Percentiles rank a stretch among this genome's conserved stretches.
These are phyloP conservation scores for Aquanectria penicillioides DNA, from an alignment of 2,329 filamentous ascomycete genomes.

Conservation along the genomic window DNA sequence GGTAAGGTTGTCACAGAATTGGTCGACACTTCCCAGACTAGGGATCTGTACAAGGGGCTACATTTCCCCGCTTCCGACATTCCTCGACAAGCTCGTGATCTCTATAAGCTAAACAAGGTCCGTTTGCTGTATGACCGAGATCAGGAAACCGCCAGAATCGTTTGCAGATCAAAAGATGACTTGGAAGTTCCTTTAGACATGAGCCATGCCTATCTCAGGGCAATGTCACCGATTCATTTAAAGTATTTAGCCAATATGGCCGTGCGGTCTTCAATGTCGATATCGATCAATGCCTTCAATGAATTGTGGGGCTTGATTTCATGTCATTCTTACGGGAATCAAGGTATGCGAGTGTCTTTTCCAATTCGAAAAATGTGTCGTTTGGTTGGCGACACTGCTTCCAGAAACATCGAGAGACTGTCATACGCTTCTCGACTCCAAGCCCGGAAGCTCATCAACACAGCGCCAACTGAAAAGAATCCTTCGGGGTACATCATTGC, in stretches of 20 bases:
- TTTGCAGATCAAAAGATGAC: conserved; percentile 80
- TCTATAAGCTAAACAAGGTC: conserved; percentile 92
- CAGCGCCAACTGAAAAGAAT: conserved; percentile 80
- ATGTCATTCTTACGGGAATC: conserved; percentile 81
- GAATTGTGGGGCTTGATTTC: conserved; percentile 90
- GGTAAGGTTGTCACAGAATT: conserved; percentile 89
- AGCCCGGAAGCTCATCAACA: conserved; percentile 88
- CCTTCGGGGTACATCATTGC: conserved; percentile 91
- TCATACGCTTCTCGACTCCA: conserved; percentile 88
- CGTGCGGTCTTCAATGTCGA: conserved; percentile 93
- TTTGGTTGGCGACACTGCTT: conserved; percentile 85
- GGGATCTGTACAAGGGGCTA: conserved; percentile 86
- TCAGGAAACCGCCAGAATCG: conserved; percentile 79
- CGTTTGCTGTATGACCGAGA: conserved; percentile 88
- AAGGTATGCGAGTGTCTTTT: conserved; percentile 91
- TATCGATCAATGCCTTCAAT: conserved; percentile 87
- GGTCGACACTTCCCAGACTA: conserved; percentile 81
- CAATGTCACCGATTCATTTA: conserved; percentile 90
- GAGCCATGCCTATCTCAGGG: conserved; percentile 84
- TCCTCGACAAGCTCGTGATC: conserved; percentile 83
- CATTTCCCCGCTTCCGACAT: conserved; percentile 92
- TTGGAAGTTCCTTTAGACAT: conserved; percentile 81
- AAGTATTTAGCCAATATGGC: conserved; percentile 92
- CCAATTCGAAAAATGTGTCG: conserved; percentile 93
- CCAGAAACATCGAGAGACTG: conserved; percentile 85